phyloP scores from a whole-genome alignment of 768 basidiomycete species.

The Tephrocybe sp. region DNA sequence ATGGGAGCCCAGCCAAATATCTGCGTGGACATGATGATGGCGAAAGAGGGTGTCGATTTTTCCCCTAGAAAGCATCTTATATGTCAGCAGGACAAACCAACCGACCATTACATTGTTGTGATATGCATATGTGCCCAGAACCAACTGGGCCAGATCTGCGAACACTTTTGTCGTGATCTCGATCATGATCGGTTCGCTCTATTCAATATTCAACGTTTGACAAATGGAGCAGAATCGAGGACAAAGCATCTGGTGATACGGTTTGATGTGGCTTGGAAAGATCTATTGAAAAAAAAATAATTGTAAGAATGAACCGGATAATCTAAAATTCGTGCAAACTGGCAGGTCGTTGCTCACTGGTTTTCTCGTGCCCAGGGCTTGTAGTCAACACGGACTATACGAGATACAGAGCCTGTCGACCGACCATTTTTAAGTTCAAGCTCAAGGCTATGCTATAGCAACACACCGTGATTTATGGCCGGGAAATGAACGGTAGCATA shows the following conservation, averaged over 20 bases:
- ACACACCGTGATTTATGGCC: no score
- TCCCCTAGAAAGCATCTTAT: slow-evolving; percentile 13
- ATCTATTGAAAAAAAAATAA: slow-evolving; percentile 14
- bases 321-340: slow-evolving; percentile 2
- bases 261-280: slow-evolving; percentile 7
- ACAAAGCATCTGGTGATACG: slow-evolving; percentile 15
- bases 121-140: slow-evolving; percentile 2
- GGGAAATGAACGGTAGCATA: no score
- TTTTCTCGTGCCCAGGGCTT: no score
- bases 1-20: slow-evolving; percentile 33
- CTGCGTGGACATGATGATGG: slow-evolving; percentile 23
- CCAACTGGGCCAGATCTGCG: slow-evolving; percentile 12
- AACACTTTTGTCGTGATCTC: slow-evolving; percentile 14
- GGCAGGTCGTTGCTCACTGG: no score
- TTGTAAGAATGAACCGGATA: slow-evolving; percentile 13
- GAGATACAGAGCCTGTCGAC: no score
- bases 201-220: background rate
- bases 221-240: slow-evolving; percentile 14
- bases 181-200: slow-evolving; percentile 17
- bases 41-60: slow-evolving; percentile 5
- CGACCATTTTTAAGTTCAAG: no score
- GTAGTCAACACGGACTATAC: no score
- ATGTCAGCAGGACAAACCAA: slow-evolving; percentile 11
- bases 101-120: slow-evolving; percentile 18
- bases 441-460: no score